Evolutionary conservation across 225 moss, liverwort and hornwort genomes (phyloP), one percentile per base, ranked within the genome.

Genomic region (Pseudoscleropodium purum): DNA sequence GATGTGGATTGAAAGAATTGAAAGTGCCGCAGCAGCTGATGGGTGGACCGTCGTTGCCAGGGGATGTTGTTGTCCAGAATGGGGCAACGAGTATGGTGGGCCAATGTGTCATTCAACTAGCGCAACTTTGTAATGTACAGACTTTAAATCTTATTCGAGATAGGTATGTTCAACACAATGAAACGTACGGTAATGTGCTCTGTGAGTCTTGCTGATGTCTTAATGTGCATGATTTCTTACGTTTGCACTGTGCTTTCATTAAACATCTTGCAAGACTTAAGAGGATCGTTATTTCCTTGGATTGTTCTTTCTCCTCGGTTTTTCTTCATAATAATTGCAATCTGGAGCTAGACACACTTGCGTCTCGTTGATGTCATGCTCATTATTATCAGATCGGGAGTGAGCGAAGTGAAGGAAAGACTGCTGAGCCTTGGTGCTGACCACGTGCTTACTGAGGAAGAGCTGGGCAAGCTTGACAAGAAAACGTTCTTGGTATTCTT

Each of bases 41-140:
- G 74, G 83, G 86, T 93, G 93, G 89, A 84, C 90, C 82, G 85
- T 95, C 91, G 86, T 89, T 95, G 74, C 87, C 96, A 98, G 98
- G 98, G 91, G 95, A 97, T 82, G 91, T 92, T 78, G 87, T 98
- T 64, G 95, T 98, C 87, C 98, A 98, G 93, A 98, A 98, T 94
- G 98, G 97, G 93, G 97, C 98, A 90, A 98, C 98, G 30, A 97
- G 98, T 84, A 94, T 98, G 94, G 98, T 98, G 80, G 98, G 97
- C 45, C 98, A 97, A 87, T 98, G 98, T 85, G 94, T 96, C 81
- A 97, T 98, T 89, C 98, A 98, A 89, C 89, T 98, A 64, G 97
- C 96, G 86, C 93, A 91, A 45, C 91, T 87, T 83, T 85, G 82
- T 82, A 94, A 94, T 77, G 31, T 98, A 84, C 95, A 95, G 82